Evolutionary conservation across 140 eudicot species (phyloP), one percentile per base, ranked within the genome.

Genomic region (Ambrosia hybrid): DNA sequence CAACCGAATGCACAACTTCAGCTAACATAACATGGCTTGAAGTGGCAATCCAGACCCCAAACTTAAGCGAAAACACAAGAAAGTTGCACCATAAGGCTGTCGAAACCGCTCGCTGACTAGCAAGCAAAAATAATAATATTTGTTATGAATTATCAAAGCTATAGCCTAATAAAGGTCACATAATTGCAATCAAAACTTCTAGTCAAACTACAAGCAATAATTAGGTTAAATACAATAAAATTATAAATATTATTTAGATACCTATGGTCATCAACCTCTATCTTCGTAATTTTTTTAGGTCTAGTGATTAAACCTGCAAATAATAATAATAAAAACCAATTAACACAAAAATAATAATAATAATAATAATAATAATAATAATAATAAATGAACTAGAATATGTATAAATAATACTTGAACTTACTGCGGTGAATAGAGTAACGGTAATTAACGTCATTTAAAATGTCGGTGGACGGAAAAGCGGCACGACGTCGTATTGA

Each of bases 11-110:
- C 70, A 94, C 89, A 67, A 81, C 88, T 86, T 94, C 99, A 73
- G 99, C 99, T 70, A 94, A 81, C 88, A 94, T 86, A 13, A 94
- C 99, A 83, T 94, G 99, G 80, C 99, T 94, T n/a, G 99, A 90
- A 65, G 91, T 88, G 51, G 65, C 81, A 7, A 90, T 70, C 97
- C 97, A 94, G 76, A 94, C 99, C 53, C 99, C 97, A 83, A 94
- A 88, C 82, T 94, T 94, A 51, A 94, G 94, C 16, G 99, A 94
- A 73, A 94, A 94, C 30, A 94, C 99, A 15, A 90, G 91, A 76
- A 94, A 94, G 81, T 94, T 94, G 85, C 96, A 88, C 94, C 99
- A 94, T 56, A 94, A 72, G 46, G 99, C 99, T 36, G 94, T 94
- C 38, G 91, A 88, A 65, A 94, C 99, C 4, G 99, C 99, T 75